These are phyloP conservation scores for Fagopyrum tataricum DNA, from an alignment of 148 eudicot species.

Conservation along the genomic window DNA sequence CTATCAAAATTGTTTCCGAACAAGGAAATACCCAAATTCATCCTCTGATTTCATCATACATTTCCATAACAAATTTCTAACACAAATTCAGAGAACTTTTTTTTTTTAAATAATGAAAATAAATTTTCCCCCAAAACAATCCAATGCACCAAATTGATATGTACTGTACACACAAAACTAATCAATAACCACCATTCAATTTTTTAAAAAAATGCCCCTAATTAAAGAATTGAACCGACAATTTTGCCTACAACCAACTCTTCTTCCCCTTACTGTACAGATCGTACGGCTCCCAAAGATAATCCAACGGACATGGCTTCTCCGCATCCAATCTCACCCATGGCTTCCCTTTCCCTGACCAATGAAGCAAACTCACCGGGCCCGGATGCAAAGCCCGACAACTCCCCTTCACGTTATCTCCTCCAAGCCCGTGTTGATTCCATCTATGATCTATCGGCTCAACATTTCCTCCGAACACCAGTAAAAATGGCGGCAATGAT, in stretches of 20 bases:
- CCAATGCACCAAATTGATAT: neutral
- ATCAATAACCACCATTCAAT: neutral
- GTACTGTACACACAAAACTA: conserved; percentile 6
- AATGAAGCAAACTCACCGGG: too few species aligned
- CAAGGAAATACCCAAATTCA: neutral
- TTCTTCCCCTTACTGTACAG: too few species aligned
- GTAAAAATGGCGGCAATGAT: conserved; percentile 58
- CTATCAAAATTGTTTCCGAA: conserved; percentile 10
- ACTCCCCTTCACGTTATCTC: neutral
- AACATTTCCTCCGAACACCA: conserved; percentile 54
- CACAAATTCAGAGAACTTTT: neutral
- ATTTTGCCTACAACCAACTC: neutral
- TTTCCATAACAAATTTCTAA: too few species aligned
- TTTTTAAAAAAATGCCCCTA: neutral
- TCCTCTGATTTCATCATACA: neutral
- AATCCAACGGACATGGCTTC: too few species aligned
- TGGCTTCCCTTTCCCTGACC: too few species aligned
- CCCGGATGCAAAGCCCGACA: too few species aligned
- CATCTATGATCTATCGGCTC: conserved; percentile 58
- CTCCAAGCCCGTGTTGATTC: conserved; percentile 53
- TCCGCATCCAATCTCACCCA: too few species aligned
- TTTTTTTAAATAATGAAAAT: neutral
- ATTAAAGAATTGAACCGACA: neutral
- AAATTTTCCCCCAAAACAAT: neutral
- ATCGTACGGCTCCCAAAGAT: too few species aligned